Base-by-base conservation (phyloP, 2,329 filamentous ascomycete genomes). In the Colletotrichum chrysophilum region DNA sequence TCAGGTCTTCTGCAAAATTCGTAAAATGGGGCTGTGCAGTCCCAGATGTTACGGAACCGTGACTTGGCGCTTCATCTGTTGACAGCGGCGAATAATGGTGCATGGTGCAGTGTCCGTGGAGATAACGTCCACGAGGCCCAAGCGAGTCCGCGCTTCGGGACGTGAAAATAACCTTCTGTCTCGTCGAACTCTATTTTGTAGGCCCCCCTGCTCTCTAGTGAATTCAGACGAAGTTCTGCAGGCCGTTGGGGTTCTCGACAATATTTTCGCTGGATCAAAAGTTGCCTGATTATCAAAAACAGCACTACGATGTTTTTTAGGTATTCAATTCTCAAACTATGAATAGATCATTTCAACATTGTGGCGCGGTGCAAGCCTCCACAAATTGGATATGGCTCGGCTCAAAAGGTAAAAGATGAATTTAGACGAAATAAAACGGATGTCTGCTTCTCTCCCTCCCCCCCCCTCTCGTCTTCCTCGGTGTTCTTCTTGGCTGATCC, bases 401-500 rank as follows among this genome's bases (percentile, higher is more conserved):
- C 36, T 38, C 7, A 18, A 38, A 38, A 3, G 36, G 4, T 18
- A 18, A 0, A 38, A 43, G 16, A 43, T n/a, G 1, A 52, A 52
- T 52, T 52, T 18, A 30, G 32, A 26, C 34, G 43, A 73, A 65
- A 30, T 13, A 36, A 32, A 32, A 58, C n/a, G n/a, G 43, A 12
- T 13, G 2, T 62, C 32, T 26, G 32, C 6, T n/a, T 16, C 5
- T 14, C 56, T 55, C 58, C 60, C 66, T 16, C 12, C 12, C 14
- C n/a, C 30, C 43, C 18, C 4, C 38, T n/a, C 38, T 60, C 56
- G 38, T 60, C 67, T 60, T 36, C 34, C 58, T 58, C 48, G 48
- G 48, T 21, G 60, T 56, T 28, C 36, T 64, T 73, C 73, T 75
- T 75, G 73, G 73, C 73, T 75, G 56, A 73, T 75, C 73, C 73